Evolutionary conservation across 352 stramenopile species (phyloP).

Genomic region (Pythium utonaiense): DNA sequence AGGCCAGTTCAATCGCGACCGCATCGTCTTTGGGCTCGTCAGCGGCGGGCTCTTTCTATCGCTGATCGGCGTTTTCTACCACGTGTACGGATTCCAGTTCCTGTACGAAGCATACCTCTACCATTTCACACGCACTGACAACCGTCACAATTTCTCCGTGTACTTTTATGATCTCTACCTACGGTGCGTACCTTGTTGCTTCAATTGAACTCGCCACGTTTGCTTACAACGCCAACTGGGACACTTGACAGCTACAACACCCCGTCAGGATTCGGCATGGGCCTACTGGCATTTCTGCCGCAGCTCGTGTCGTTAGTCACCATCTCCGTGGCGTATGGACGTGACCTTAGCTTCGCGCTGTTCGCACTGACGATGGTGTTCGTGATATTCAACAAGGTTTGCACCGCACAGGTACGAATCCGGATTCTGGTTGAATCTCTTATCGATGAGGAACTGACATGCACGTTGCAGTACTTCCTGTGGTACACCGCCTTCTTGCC

Average conservation of each 20-base stretch:
- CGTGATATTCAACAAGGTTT: constrained; percentile 97
- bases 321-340: constrained; percentile 64
- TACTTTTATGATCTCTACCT: constrained; percentile 99
- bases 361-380: constrained; percentile 99
- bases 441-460: background rate
- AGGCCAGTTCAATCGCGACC: constrained; percentile 60
- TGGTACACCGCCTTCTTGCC: constrained; percentile 96
- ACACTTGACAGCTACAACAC: constrained; percentile 68
- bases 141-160: constrained; percentile 99
- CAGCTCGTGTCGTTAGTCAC: constrained; percentile 76
- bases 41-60: constrained; percentile 82
- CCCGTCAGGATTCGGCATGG: constrained; percentile 65
- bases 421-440: too few relatives aligned
- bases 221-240: too few relatives aligned
- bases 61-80: constrained; percentile 84
- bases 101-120: constrained; percentile 97
- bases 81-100: constrained; percentile 90
- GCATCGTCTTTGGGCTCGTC: constrained; percentile 88
- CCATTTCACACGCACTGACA: constrained; percentile 97
- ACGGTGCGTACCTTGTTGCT: constrained; percentile 26
- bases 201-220: too few relatives aligned
- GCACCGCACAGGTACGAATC: constrained; percentile 77
- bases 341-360: constrained; percentile 91
- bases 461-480: constrained; percentile 94
- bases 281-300: constrained; percentile 79